Percentiles rank a stretch among this genome's conserved stretches.
Evolutionary conservation across 2,329 filamentous ascomycete species (phyloP).

Genomic region (Aspergillus neoniger): DNA sequence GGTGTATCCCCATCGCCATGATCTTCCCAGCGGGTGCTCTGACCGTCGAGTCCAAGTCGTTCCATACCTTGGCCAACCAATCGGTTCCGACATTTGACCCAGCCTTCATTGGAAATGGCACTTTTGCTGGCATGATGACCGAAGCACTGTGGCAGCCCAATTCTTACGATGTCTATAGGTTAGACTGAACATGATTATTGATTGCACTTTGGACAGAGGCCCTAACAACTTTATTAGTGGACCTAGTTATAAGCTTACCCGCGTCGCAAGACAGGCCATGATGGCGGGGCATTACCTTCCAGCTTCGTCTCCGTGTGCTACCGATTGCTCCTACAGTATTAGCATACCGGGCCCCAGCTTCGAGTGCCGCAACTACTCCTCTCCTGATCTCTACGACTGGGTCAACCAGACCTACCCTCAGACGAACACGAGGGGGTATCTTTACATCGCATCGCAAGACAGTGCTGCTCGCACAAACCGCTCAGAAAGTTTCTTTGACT

Average conservation of each 20-base stretch:
- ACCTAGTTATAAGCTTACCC: not conserved
- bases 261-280: not conserved
- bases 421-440: not conserved
- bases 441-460: not conserved
- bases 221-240: not conserved
- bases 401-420: constrained; percentile 1
- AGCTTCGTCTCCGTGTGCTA: not conserved
- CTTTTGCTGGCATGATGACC: not conserved
- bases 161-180: constrained; percentile 1
- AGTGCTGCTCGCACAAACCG: not conserved
- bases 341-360: not conserved
- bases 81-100: constrained; percentile 2
- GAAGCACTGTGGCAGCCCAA: constrained; percentile 5
- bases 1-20: constrained; percentile 6
- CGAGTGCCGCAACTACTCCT: not conserved
- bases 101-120: not conserved
- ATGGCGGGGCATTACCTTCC: constrained; percentile 2
- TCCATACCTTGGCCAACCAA: not conserved
- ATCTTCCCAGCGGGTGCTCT: constrained; percentile 1
- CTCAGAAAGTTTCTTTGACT: not conserved
- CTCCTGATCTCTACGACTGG: not conserved
- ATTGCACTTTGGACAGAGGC: not conserved
- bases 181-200: too few species aligned
- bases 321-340: not conserved
- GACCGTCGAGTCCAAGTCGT: not conserved